Base-by-base conservation (phyloP, 1,284 basidiomycete species). In the Grifola frondosa region DNA sequence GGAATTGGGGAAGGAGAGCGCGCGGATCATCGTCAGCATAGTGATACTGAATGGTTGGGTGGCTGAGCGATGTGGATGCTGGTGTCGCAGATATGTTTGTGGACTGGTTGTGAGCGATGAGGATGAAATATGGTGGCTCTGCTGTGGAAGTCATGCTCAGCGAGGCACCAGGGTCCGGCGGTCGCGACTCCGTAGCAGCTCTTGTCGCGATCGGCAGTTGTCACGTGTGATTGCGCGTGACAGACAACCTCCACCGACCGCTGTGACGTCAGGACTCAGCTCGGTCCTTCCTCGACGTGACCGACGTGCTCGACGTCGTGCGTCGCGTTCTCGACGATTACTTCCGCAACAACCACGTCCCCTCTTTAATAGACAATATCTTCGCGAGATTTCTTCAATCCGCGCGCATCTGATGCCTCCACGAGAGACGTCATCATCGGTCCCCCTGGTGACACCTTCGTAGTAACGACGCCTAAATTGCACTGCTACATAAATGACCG, bases 21-120 rank as follows among this genome's bases (percentile, higher is more conserved):
- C 77, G 63, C 1, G 85, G 81, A 0, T 80, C 72, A 57, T 91
- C 88, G 54, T 91, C 87, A 19, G 79, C 76, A 59, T 88, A 91
- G 54, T 86, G 83, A 59, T 90, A 90, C 55, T 89, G 82, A n/a
- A 91, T 80, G 37, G 69, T 63, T 6, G 85, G 84, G 58, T 91
- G 88, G n/a, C 73, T 66, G 46, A 89, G 74, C 21, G 73, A 64
- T 28, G 64, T 73, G 2, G 73, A 70, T 20, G 64, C 64, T 10
- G 68, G 56, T 42, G 64, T 52, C 15, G 46, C 45, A 47, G 65
- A 52, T 45, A 48, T 49, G 65, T 60, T 33, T 72, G 37, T 44
- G 65, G 23, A 74, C 36, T 55, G 52, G 30, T 54, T 71, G 47
- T 80, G 77, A 6, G 81, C 75, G 42, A 83, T 66, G 40, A 87